Evolutionary conservation across 148 eudicot genomes (phyloP).

Genomic region (Chenopodium suecicum): DNA sequence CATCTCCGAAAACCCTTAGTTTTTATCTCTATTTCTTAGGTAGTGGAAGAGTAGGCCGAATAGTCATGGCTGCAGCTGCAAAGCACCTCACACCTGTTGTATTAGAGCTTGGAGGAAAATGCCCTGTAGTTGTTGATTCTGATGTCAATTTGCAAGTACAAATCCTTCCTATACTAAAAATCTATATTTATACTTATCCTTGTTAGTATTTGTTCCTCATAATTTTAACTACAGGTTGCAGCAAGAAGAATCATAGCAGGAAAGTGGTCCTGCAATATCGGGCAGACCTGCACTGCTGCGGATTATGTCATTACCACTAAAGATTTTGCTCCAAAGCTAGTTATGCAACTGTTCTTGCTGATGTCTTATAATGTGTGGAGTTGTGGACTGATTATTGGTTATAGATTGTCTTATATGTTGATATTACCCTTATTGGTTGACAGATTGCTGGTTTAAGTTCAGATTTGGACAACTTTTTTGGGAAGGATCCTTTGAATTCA

Average conservation of each 20-base stretch:
- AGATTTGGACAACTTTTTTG: conserved; percentile 45
- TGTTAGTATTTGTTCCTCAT: not conserved
- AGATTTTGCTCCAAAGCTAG: conserved; percentile 59
- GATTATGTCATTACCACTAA: conserved; percentile 65
- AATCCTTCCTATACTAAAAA: not conserved
- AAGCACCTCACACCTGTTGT: conserved; percentile 68
- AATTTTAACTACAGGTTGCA: conserved; percentile 35
- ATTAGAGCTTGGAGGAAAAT: conserved; percentile 75
- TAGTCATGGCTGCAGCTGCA: conserved; percentile 73
- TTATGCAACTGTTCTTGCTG: conserved; percentile 25
- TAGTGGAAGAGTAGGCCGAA: conserved; percentile 58
- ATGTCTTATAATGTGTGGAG: not conserved
- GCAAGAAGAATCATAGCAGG: conserved; percentile 69
- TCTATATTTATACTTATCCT: not conserved
- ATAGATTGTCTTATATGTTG: not conserved
- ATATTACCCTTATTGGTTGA: not conserved
- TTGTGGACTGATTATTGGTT: not conserved
- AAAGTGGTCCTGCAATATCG: conserved; percentile 59
- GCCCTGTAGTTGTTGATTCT: conserved; percentile 63
- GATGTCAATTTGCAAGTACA: conserved; percentile 48
- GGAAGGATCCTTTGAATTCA: conserved; percentile 50
- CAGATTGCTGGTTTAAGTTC: conserved; percentile 50
- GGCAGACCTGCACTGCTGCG: conserved; percentile 60
- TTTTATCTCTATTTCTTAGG: conserved; percentile 31
- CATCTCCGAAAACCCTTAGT: not conserved